Base-by-base conservation (phyloP, 2,329 filamentous ascomycete genomes). In the Harringtonia lauricola region DNA sequence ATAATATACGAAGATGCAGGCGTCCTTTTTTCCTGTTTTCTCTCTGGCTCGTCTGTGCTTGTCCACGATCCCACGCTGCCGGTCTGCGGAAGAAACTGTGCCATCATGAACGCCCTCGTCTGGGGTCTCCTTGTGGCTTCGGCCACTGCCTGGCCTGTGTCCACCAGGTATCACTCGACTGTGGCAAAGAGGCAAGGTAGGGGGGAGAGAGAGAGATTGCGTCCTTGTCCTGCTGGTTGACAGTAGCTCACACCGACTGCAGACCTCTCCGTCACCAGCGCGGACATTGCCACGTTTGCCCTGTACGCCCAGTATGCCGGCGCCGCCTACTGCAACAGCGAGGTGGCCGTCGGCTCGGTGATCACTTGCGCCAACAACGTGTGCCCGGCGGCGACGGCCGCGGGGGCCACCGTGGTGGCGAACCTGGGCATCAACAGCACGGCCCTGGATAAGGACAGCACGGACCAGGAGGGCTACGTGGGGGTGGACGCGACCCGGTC, bases 241-340 rank as follows among this genome's bases (percentile, higher is more conserved):
- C 12, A 4, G 13, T 4, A 31, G 14, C 30, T 31, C 8, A 31
- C 30, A 31, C 30, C 5, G 8, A 5, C 19, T 14, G 19, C 35
- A 6, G 21, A 22, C 35, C 9, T 37, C 19, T 15, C 47, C 4
- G 53, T 65, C 39, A 59, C 60, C 8, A 30, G 49, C 3, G 46
- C 54, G 10, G 55, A 68, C 28, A 54, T 70, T 14, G 49, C 51
- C 46, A 62, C 60, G 45, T 60, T 76, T 48, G 53, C 63, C 41
- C 68, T 70, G 53, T 77, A 66, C 50, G 61, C 65, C 26, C 66
- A 78, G 56, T 74, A 74, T 50, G 59, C 72, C 4, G 66, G 61
- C 2, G 69, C 72, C 4, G 61, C 67, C 3, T 75, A 75, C 57
- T 79, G 74, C 62, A 76, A 76, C 57, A 64, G 57, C 41, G 55